phyloP scores from a whole-genome alignment of 345 rosid species.

The Pelargonium nanum region DNA sequence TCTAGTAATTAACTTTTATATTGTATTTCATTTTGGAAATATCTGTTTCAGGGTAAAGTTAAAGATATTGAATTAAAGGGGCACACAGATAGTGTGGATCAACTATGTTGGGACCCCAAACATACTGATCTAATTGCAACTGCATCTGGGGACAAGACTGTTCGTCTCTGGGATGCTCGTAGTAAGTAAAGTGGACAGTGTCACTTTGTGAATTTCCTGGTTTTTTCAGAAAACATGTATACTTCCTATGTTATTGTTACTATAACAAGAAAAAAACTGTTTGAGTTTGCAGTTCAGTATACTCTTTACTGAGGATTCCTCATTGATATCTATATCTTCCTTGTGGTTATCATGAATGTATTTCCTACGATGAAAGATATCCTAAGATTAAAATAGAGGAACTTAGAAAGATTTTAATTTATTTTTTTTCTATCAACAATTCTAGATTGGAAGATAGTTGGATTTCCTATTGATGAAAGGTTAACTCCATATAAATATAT shows the following conservation, averaged over 20 bases:
- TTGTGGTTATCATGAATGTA: not conserved
- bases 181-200: constrained; percentile 46
- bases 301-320: no score
- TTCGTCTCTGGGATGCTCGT: constrained; percentile 97
- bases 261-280: no score
- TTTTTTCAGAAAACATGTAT: not conserved
- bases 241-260: not conserved
- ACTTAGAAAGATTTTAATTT: not conserved
- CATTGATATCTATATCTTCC: no score
- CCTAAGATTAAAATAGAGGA: not conserved
- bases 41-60: constrained; percentile 53
- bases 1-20: not conserved
- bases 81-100: constrained; percentile 97
- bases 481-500: not conserved
- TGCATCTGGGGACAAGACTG: constrained; percentile 97
- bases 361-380: not conserved
- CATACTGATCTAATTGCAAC: constrained; percentile 91
- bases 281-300: no score
- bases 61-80: constrained; percentile 92
- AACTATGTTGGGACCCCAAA: constrained; percentile 97
- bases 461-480: not conserved
- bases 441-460: not conserved
- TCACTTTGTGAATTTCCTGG: not conserved
- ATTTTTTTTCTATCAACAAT: not conserved
- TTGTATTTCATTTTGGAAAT: not conserved